Evolutionary conservation across 805 yeast species (phyloP).

Genomic region (Tetrapisispora phaffii): DNA sequence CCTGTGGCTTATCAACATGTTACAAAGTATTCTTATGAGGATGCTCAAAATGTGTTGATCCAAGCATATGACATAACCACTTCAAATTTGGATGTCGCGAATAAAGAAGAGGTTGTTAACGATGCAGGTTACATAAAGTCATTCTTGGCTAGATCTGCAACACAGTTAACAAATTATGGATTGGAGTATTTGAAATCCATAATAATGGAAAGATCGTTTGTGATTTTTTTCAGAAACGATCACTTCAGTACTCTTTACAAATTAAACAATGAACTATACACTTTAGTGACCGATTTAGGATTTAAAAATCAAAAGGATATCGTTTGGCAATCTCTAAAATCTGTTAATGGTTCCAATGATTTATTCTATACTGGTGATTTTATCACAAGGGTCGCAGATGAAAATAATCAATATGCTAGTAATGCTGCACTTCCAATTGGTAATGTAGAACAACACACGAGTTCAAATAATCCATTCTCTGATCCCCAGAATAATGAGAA

Average conservation of each 20-base stretch:
- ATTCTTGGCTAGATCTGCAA: conserved; percentile 52
- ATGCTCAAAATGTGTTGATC: conserved; percentile 48
- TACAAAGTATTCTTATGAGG: conserved; percentile 43
- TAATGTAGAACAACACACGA: background rate
- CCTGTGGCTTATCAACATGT: conserved; percentile 30
- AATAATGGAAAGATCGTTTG: conserved; percentile 44
- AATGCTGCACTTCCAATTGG: background rate
- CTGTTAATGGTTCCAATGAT: conserved; percentile 62
- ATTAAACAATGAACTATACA: conserved; percentile 41
- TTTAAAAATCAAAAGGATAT: conserved; percentile 38
- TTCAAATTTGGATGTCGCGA: conserved; percentile 17
- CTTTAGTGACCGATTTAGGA: conserved; percentile 68
- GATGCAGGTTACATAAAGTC: conserved; percentile 32
- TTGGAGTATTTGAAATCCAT: conserved; percentile 36
- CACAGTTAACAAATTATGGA: conserved; percentile 72
- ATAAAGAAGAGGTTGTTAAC: conserved; percentile 22
- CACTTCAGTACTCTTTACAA: conserved; percentile 70
- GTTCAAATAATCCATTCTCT: conserved; percentile 17
- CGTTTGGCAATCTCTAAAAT: conserved; percentile 74
- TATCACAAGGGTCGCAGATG: conserved; percentile 31
- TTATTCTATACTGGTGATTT: conserved; percentile 60
- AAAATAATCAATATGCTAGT: background rate
- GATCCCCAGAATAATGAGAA: conserved; percentile 3
- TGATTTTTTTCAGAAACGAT: conserved; percentile 79
- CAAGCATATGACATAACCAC: conserved; percentile 33